Evolutionary conservation across 176 grass and related monocot species (phyloP).

Genomic region (Aegilops tauschii): DNA sequence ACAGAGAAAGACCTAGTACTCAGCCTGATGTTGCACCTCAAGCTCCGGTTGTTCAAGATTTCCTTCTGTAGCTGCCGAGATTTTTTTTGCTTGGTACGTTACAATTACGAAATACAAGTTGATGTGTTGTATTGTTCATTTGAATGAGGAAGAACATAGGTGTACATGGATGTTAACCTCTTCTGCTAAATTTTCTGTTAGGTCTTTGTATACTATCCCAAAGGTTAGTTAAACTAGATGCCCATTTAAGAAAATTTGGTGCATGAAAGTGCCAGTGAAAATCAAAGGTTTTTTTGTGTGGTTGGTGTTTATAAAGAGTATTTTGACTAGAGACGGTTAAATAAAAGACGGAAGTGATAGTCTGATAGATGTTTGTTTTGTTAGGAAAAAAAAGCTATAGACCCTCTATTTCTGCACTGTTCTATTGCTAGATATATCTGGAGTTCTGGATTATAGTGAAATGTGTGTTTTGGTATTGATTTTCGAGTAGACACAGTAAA

Average conservation of each 20-base stretch:
- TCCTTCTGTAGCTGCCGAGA: conserved; percentile 64
- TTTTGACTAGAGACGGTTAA: no score
- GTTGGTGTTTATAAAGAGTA: no score
- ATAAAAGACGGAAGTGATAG: no score
- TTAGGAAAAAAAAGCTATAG: no score
- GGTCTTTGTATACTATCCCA: neutral
- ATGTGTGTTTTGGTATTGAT: no score
- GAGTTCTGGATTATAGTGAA: no score
- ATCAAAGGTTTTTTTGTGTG: neutral
- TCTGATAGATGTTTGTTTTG: no score
- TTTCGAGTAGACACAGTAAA: no score
- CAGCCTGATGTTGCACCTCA: conserved; percentile 39
- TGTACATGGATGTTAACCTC: neutral
- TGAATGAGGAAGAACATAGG: neutral
- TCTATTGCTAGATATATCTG: no score
- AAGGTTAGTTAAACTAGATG: neutral
- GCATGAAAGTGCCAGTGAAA: neutral
- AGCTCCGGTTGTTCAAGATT: conserved; percentile 78
- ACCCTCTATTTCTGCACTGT: neutral
- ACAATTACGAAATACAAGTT: conserved; percentile 23
- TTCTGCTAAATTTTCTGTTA: neutral
- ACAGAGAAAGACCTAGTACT: conserved; percentile 47
- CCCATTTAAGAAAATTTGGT: neutral
- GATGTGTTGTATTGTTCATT: conserved; percentile 10
- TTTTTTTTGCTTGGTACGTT: conserved; percentile 29